A percentile compares a stretch with the other conserved stretches of the same genome.
Evolutionary conservation across 768 basidiomycete species (phyloP).

Genomic region (Leccinum arenicola): DNA sequence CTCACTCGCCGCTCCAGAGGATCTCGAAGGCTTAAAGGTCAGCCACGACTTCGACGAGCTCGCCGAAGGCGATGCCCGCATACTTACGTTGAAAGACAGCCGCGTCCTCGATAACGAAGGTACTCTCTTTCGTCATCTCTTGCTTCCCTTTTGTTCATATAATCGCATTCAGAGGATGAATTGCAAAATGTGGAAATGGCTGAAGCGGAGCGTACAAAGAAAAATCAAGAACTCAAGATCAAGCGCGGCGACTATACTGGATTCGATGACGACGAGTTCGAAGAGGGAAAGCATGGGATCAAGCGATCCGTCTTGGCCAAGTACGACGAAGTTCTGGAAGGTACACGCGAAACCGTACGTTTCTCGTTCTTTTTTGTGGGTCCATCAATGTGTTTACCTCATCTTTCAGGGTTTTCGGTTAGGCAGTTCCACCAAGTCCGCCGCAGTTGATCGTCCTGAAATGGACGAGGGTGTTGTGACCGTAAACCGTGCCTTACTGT

Average conservation of each 20-base stretch:
- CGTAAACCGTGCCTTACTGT: conserved; percentile 78
- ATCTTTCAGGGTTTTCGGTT: conserved; percentile 76
- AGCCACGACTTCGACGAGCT: conserved; percentile 91
- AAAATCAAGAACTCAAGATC: conserved; percentile 81
- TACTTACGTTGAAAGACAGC: conserved; percentile 96
- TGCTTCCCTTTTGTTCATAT: neutral
- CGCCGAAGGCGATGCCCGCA: conserved; percentile 91
- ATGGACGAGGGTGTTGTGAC: conserved; percentile 49
- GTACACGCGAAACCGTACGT: conserved; percentile 64
- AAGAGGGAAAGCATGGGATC: conserved; percentile 67
- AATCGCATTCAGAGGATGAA: conserved; percentile 76
- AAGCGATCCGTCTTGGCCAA: conserved; percentile 85
- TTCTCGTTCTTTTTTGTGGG: conserved; percentile 3
- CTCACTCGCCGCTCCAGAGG: conserved; percentile 48
- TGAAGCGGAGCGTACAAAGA: conserved; percentile 77
- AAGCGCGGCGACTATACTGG: conserved; percentile 91
- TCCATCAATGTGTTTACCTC: neutral
- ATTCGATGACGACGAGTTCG: conserved; percentile 96
- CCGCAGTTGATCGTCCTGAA: conserved; percentile 37
- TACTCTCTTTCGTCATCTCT: conserved; percentile 22
- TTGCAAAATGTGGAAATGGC: conserved; percentile 95
- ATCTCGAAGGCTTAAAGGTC: conserved; percentile 93
- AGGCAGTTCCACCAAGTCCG: conserved; percentile 54
- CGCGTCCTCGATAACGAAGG: conserved; percentile 50
- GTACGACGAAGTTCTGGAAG: conserved; percentile 86